A percentile compares a stretch with the other conserved stretches of the same genome.
phyloP scores from a whole-genome alignment of 75 land plant genomes.

The Selaginella tamariscina region DNA sequence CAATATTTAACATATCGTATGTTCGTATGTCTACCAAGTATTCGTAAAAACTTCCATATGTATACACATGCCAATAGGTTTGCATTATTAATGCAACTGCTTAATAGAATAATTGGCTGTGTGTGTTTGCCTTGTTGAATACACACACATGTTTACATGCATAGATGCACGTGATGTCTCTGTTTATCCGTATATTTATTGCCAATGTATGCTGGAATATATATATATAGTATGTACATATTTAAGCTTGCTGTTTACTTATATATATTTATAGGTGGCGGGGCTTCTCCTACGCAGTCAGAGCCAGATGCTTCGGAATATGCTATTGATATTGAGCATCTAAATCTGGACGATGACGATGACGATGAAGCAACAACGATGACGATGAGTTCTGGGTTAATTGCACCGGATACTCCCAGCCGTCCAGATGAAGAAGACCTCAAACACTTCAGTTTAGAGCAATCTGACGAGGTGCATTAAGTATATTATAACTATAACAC shows the following conservation, averaged over 20 bases:
- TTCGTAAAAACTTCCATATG: no score
- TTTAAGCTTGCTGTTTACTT: not conserved
- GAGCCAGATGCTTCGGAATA: not conserved
- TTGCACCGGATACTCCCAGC: not conserved
- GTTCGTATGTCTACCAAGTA: no score
- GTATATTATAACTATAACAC: no score
- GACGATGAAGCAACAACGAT: not conserved
- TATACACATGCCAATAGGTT: no score
- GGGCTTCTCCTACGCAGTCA: conserved; percentile 1
- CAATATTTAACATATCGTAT: no score
- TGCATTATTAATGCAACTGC: no score
- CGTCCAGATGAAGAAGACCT: not conserved
- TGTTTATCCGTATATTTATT: not conserved
- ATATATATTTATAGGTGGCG: not conserved
- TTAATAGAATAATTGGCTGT: no score
- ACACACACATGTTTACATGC: conserved; percentile 3
- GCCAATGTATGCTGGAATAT: conserved; percentile 13
- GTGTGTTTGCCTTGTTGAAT: no score
- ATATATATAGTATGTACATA: conserved; percentile 11
- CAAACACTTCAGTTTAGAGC: not conserved
- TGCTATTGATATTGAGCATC: not conserved
- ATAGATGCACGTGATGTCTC: not conserved
- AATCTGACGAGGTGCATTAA: not conserved
- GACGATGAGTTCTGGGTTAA: not conserved
- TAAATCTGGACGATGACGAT: not conserved